A percentile compares a stretch with the other conserved stretches of the same genome.
Conservation (phyloP, 352 stramenopile genomes). For the Plasmopara viticola region DNA sequence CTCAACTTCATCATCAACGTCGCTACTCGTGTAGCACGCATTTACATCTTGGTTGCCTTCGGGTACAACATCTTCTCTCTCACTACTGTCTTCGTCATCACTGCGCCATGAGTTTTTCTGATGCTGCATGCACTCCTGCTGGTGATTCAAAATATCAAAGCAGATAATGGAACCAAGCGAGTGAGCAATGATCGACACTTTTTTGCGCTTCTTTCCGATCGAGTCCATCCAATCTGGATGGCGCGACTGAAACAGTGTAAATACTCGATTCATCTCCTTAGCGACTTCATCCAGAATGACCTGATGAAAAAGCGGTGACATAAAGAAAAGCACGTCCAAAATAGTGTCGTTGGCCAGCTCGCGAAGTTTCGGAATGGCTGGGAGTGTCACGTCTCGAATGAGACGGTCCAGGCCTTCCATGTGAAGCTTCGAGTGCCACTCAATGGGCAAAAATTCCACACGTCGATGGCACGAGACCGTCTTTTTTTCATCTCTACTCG, state of each 20-base stretch:
- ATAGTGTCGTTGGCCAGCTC: slow-evolving; percentile 92
- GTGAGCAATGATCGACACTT: slow-evolving; percentile 85
- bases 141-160: slow-evolving; percentile 87
- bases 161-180: slow-evolving; percentile 89
- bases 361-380: slow-evolving; percentile 86
- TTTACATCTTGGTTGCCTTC: slow-evolving; percentile 14
- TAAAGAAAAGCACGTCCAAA: slow-evolving; percentile 90
- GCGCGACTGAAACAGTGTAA: slow-evolving; percentile 61
- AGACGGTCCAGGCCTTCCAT: slow-evolving; percentile 62
- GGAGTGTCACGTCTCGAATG: slow-evolving; percentile 70
- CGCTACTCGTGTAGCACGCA: slow-evolving; percentile 14
- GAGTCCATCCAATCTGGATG: slow-evolving; percentile 42
- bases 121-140: slow-evolving; percentile 40
- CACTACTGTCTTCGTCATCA: slow-evolving; percentile 31
- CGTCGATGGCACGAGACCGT: slow-evolving; percentile 17
- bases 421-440: slow-evolving; percentile 85
- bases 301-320: slow-evolving; percentile 89
- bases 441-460: slow-evolving; percentile 78
- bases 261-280: slow-evolving; percentile 88
- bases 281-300: slow-evolving; percentile 89
- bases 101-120: slow-evolving; percentile 21
- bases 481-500: slow-evolving; percentile 8
- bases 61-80: slow-evolving; percentile 26
- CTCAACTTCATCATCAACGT: slow-evolving; percentile 8
- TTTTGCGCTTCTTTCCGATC: slow-evolving; percentile 35